Evolutionary conservation across 2,329 filamentous ascomycete genomes (phyloP).

Genomic region (Calonectria henricotiae): DNA sequence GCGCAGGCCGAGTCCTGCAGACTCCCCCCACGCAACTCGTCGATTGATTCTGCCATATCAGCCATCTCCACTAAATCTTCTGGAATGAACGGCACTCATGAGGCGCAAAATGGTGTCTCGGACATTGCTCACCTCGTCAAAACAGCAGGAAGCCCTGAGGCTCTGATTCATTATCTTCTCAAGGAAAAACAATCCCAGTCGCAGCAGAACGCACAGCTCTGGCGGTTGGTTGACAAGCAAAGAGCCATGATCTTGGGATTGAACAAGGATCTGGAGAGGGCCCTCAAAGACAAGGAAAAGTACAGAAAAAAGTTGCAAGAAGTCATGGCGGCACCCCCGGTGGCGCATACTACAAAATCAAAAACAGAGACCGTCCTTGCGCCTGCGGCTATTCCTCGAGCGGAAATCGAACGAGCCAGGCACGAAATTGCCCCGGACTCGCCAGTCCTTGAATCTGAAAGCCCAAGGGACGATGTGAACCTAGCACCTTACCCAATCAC

Average conservation of each 20-base stretch:
- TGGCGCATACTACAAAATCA: conserved; percentile 35
- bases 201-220: conserved; percentile 92
- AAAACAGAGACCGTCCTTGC: conserved; percentile 36
- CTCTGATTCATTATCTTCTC: conserved; percentile 88
- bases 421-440: conserved; percentile 60
- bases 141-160: conserved; percentile 90
- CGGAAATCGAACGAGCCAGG: conserved; percentile 50
- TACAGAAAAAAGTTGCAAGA: conserved; percentile 95
- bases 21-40: conserved; percentile 80
- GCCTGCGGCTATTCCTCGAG: conserved; percentile 42
- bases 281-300: conserved; percentile 93
- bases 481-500: conserved; percentile 78
- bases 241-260: conserved; percentile 92
- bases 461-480: conserved; percentile 68
- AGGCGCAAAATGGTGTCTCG: conserved; percentile 73
- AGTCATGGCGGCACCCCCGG: conserved; percentile 63
- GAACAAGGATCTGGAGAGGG: conserved; percentile 93
- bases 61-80: conserved; percentile 76
- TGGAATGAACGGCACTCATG: conserved; percentile 71
- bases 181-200: conserved; percentile 93
- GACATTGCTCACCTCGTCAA: conserved; percentile 87
- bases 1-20: conserved; percentile 61
- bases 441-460: conserved; percentile 68
- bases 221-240: conserved; percentile 97
- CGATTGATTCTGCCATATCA: conserved; percentile 95